Evolutionary conservation across 768 basidiomycete genomes (phyloP), one percentile per base, ranked within the genome.

Genomic region (Sporobolomyces pararoseus): DNA sequence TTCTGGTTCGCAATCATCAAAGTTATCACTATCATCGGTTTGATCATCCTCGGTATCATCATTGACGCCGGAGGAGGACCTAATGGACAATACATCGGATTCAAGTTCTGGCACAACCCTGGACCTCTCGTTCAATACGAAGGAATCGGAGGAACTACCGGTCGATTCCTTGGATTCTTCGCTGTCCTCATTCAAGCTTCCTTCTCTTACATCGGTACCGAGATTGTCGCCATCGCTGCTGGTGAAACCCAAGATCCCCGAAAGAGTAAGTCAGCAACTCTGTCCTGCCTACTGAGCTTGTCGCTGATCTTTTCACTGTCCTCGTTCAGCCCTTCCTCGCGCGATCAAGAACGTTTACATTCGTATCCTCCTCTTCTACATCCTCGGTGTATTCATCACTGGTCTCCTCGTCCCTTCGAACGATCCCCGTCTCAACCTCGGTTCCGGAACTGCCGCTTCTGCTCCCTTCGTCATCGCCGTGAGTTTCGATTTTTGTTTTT

Each of bases 141-240:
- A n/a, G 81, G 77, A 63, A 80, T 82, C 62, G 37, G 34, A 2
- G 94, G 94, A 5, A 69, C 84, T 4, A 85, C 84, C 74, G 93
- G 92, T 13, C 85, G 82, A 31, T 96, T 97, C 84, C 83, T 87
- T 25, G 88, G 84, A 29, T 86, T 83, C 80, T 87, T 84, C 84
- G 79, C 85, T 0, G 87, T 88, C 66, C 81, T 95, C 80, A 75
- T 65, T 46, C 68, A 70, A 49, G 70, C 70, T 27, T 60, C 70
- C 1, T 86, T 84, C 77, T 47, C 54, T 0, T 57, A 47, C 53
- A 63, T 58, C 42, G 68, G 55, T 44, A 67, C 71, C 29, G 79
- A 83, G 72, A 80, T 82, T 67, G 79, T 83, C 65, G 82, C 81
- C 31, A 79, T 79, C 75, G 80, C 80, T 34, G 82, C 82, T 68